Percentiles rank a stretch among this genome's conserved stretches.
phyloP scores from a whole-genome alignment of 108 stramenopile species.

The Pseudonitzschia multiseries region DNA sequence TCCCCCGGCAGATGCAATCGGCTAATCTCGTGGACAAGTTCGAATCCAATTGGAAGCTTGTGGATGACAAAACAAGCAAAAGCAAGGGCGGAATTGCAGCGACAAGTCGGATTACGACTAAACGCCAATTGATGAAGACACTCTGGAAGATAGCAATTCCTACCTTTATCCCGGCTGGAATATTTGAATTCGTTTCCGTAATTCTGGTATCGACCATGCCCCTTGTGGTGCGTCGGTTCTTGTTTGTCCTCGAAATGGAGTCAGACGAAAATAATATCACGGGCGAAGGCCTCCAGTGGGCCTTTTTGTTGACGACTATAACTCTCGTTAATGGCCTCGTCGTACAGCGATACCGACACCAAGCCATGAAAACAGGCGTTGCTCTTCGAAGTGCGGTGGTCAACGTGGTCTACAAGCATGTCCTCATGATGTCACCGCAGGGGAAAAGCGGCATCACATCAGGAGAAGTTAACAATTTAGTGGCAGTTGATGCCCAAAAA shows the following conservation, averaged over 20 bases:
- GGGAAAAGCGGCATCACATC: conserved; percentile 66
- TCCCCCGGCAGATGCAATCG: conserved; percentile 50
- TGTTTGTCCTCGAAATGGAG: conserved; percentile 55
- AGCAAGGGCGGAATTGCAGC: not conserved
- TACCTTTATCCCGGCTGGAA: conserved; percentile 67
- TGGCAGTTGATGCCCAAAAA: conserved; percentile 86
- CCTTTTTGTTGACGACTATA: conserved; percentile 43
- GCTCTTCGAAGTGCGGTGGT: conserved; percentile 56
- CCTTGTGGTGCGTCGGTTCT: conserved; percentile 64
- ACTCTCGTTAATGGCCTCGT: conserved; percentile 58
- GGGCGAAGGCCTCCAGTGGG: conserved; percentile 44
- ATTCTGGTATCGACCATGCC: conserved; percentile 68
- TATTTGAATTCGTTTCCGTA: conserved; percentile 69
- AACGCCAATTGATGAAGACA: conserved; percentile 31
- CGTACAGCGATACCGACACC: conserved; percentile 70
- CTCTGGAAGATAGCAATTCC: conserved; percentile 59
- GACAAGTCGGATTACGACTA: not conserved
- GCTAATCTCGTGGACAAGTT: conserved; percentile 25
- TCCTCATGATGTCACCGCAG: conserved; percentile 56
- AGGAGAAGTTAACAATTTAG: conserved; percentile 72
- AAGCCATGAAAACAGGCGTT: conserved; percentile 65
- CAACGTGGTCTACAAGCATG: conserved; percentile 56
- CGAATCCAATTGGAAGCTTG: conserved; percentile 15
- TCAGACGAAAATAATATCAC: conserved; percentile 35
- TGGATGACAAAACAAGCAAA: not conserved